phyloP scores from a whole-genome alignment of 192 early-diverging fungal species.

The Gonapodya sp. region DNA sequence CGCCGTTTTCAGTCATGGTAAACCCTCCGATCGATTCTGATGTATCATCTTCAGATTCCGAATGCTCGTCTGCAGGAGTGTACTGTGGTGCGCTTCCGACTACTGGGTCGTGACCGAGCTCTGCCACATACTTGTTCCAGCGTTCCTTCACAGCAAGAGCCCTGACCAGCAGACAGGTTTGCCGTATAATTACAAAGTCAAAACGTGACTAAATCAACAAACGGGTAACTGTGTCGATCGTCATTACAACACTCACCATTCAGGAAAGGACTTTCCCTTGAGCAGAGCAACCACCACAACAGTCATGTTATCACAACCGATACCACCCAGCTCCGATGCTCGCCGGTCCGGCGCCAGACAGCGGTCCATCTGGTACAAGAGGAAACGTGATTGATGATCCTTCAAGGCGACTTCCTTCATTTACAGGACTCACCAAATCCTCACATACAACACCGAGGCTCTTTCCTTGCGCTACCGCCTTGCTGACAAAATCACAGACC shows the following conservation, averaged over 20 bases:
- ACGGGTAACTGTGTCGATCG: too few species aligned
- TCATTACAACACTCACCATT: conserved; percentile 52
- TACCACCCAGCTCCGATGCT: conserved; percentile 65
- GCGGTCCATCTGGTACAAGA: conserved; percentile 53
- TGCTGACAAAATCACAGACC: conserved; percentile 74
- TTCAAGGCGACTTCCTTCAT: neutral
- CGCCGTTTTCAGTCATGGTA: neutral
- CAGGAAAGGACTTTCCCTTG: conserved; percentile 60
- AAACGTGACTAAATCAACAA: neutral
- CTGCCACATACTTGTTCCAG: neutral
- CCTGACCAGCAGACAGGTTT: neutral
- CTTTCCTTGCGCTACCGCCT: conserved; percentile 48
- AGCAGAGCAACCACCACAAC: conserved; percentile 82
- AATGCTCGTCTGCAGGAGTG: neutral
- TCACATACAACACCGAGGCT: conserved; percentile 68
- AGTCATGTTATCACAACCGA: conserved; percentile 99
- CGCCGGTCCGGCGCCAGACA: conserved; percentile 72
- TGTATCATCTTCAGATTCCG: neutral
- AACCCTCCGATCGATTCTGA: neutral
- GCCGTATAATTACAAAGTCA: neutral
- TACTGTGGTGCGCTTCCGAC: neutral
- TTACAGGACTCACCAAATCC: conserved; percentile 28
- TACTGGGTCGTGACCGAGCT: neutral
- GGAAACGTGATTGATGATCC: neutral
- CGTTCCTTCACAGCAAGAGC: neutral